These are phyloP conservation scores for Infundibulicybe gibba DNA, from an alignment of 768 basidiomycete genomes.

Conservation along the genomic window DNA sequence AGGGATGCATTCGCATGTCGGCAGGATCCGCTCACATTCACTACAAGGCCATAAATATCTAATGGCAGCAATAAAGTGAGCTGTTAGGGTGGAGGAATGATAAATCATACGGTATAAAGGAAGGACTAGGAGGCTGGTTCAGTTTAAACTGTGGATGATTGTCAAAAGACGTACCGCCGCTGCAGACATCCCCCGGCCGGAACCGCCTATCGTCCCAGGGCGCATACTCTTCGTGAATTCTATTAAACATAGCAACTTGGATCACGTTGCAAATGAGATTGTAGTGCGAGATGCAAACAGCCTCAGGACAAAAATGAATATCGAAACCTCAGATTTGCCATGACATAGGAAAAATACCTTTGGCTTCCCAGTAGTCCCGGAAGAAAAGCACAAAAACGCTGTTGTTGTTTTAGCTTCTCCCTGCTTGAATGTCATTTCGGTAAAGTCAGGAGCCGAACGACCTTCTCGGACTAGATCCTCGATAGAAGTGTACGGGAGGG, in stretches of 20 bases:
- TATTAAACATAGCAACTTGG: conserved; percentile 53
- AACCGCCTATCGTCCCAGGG: conserved; percentile 35
- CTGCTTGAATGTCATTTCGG: conserved; percentile 39
- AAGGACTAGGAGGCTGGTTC: conserved; percentile 33
- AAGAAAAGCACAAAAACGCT: conserved; percentile 71
- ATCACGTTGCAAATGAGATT: conserved; percentile 59
- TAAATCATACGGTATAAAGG: conserved; percentile 56
- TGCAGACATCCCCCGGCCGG: conserved; percentile 52
- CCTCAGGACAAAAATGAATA: conserved; percentile 29
- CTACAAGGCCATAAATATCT: conserved; percentile 62
- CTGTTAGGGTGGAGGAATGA: conserved; percentile 9
- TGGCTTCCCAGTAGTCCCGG: conserved; percentile 69
- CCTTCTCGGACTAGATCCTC: conserved; percentile 4
- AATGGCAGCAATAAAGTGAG: not conserved
- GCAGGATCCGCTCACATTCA: conserved; percentile 35
- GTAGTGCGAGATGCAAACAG: conserved; percentile 66
- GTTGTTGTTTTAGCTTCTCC: conserved; percentile 61
- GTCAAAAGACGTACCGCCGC: conserved; percentile 42
- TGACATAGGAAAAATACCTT: conserved; percentile 22
- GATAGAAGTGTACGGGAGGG: not conserved
- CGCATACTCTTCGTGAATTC: conserved; percentile 29
- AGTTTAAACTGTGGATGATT: conserved; percentile 2
- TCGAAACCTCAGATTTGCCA: conserved; percentile 27
- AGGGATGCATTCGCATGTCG: not conserved
- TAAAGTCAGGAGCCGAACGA: conserved; percentile 24